Base-by-base conservation (phyloP, 495 filamentous ascomycete species). In the Pyronema domesticum region DNA sequence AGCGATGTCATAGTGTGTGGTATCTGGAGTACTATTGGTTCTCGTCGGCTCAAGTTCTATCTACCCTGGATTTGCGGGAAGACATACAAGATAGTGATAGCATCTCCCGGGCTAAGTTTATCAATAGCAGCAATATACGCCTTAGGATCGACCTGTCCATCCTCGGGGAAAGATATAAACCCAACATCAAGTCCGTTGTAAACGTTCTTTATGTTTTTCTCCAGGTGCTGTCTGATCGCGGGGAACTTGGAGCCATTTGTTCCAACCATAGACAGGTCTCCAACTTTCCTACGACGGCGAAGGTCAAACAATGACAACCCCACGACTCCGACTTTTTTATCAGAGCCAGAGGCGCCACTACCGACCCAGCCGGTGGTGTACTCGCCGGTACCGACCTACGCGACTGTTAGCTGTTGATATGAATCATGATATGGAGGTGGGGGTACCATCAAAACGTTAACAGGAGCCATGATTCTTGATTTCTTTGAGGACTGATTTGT, bases 351-450 rank as follows among this genome's bases (percentile, higher is more conserved):
- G 46, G 78, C 80, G 46, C 79, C 81, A 60, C 78, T 79, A 46
- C 82, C 85, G 58, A 88, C 84, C 61, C 86, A 91, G 37, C 86
- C 86, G 45, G 89, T 94, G 57, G 89, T 95, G 76, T 95, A 95
- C 71, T 95, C 88, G 54, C 52, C 54, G 58, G 58, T 65, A 47
- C 61, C 53, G 8, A 59, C 57, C 51, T 53, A 63, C 6, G 43
- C 58, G 8, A 17, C 7, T 23, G 18, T 6, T 19, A 46, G 18
- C 7, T 14, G 39, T 14, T 9, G 10, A 18, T 6, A 33, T 35
- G 14, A 11, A 6, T 0, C 13, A 35, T 55, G 35, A 30, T 30
- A 30, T 30, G 23, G 18, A 19, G 37, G 53, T 19, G 35, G 33
- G 59, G 72, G 60, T 68, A 85, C 85, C 88, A 94, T 95, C 68